phyloP scores from a whole-genome alignment of 1,139 yeast genomes.

The Suhomyces terraborum region DNA sequence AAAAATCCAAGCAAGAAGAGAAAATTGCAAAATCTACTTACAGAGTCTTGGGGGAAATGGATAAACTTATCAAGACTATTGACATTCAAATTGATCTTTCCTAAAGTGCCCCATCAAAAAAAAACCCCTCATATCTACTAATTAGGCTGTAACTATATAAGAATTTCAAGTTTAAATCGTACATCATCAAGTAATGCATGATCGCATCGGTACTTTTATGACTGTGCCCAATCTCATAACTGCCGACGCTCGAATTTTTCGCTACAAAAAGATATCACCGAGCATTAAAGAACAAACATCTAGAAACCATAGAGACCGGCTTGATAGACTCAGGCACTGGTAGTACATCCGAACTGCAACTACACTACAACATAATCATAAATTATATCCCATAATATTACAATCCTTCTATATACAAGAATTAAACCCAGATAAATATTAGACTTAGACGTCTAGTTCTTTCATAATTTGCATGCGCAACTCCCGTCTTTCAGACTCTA shows the following conservation, averaged over 20 bases:
- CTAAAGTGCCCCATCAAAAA: neutral
- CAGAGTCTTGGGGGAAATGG: slow-evolving; percentile 49
- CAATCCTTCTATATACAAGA: slow-evolving; percentile 9
- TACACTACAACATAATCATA: too few species aligned
- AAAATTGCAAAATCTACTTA: slow-evolving; percentile 46
- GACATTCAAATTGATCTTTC: slow-evolving; percentile 36
- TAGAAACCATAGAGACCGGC: too few species aligned
- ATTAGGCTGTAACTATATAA: slow-evolving; percentile 11
- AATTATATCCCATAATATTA: slow-evolving; percentile 3
- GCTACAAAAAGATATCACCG: too few species aligned
- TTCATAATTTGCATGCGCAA: slow-evolving; percentile 42
- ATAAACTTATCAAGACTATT: slow-evolving; percentile 38
- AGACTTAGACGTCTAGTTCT: slow-evolving; percentile 26
- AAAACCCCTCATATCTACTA: too few species aligned
- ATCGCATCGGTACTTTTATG: too few species aligned
- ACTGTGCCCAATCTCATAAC: too few species aligned
- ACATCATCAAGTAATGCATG: too few species aligned
- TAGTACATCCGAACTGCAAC: too few species aligned
- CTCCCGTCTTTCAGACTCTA: slow-evolving; percentile 41
- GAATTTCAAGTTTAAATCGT: neutral
- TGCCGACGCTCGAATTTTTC: too few species aligned
- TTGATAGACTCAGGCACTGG: too few species aligned
- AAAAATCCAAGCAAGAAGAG: slow-evolving; percentile 41
- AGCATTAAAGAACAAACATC: too few species aligned
- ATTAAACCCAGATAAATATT: slow-evolving; percentile 4